A percentile compares a stretch with the other conserved stretches of the same genome.
These are phyloP conservation scores for Nematocida parisii DNA, from an alignment of 371 early-diverging fungal genomes.

Conservation along the genomic window DNA sequence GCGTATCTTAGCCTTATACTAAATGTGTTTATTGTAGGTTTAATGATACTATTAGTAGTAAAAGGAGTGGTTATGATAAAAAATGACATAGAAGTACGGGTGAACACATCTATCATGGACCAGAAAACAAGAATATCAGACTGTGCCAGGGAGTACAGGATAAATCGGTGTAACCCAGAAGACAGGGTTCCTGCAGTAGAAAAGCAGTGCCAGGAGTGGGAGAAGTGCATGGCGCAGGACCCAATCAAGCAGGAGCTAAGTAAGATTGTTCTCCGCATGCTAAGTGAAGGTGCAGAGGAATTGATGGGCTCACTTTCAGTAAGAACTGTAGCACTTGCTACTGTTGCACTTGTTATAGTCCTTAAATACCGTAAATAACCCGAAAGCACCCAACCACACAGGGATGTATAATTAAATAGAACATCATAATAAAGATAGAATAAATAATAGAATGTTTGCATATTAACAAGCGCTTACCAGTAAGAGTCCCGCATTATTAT, in stretches of 20 bases:
- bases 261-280: constrained; percentile 64
- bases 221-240: constrained; percentile 74
- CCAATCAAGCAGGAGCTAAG: constrained; percentile 62
- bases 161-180: constrained; percentile 75
- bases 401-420: not conserved
- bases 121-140: constrained; percentile 68
- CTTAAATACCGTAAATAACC: constrained; percentile 13
- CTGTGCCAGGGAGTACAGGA: constrained; percentile 74
- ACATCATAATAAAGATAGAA: not conserved
- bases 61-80: constrained; percentile 59
- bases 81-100: constrained; percentile 63
- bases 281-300: constrained; percentile 66
- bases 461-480: no score
- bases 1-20: constrained; percentile 61
- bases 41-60: constrained; percentile 50
- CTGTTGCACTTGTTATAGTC: constrained; percentile 3
- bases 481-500: no score
- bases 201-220: constrained; percentile 75
- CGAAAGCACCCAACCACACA: not conserved
- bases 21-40: constrained; percentile 56
- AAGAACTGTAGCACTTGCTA: constrained; percentile 36
- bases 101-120: constrained; percentile 27
- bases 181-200: constrained; percentile 78
- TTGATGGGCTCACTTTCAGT: constrained; percentile 62
- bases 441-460: constrained; percentile 11